These are phyloP conservation scores for Hyaloperonospora brassicae DNA, from an alignment of 352 stramenopile species.

Conservation along the genomic window DNA sequence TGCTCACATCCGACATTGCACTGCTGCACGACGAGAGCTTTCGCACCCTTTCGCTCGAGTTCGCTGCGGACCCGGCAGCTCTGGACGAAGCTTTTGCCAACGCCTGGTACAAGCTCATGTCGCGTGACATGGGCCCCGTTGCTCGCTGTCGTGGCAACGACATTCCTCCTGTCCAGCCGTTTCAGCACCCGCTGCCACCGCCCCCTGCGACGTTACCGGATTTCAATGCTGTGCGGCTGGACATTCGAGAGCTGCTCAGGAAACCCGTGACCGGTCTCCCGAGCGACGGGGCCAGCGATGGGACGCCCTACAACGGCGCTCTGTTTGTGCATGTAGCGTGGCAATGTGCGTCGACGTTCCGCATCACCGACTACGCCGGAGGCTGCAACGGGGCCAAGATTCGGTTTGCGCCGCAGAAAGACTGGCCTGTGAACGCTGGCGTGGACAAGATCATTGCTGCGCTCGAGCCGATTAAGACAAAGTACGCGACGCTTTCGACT, in stretches of 20 bases:
- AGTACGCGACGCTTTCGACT: constrained; percentile 83
- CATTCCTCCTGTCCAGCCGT: constrained; percentile 37
- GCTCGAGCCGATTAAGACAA: constrained; percentile 80
- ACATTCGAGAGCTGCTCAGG: constrained; percentile 25
- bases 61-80: constrained; percentile 46
- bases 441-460: constrained; percentile 62
- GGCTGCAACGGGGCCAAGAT: constrained; percentile 84
- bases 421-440: constrained; percentile 82
- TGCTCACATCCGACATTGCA: constrained; percentile 79
- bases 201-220: constrained; percentile 24
- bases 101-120: constrained; percentile 57
- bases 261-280: constrained; percentile 18
- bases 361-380: constrained; percentile 60
- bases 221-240: constrained; percentile 25
- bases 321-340: constrained; percentile 78
- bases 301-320: constrained; percentile 30
- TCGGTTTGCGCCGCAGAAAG: constrained; percentile 71
- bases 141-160: constrained; percentile 37
- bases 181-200: constrained; percentile 44
- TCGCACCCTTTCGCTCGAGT: constrained; percentile 54
- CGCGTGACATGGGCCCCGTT: constrained; percentile 47
- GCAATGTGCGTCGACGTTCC: constrained; percentile 86
- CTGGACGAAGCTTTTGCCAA: constrained; percentile 68
- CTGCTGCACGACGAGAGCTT: constrained; percentile 63
- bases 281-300: constrained; percentile 19